These are phyloP conservation scores for Corallochytrium limacisporum DNA, from an alignment of 78 protist genomes.

Conservation along the genomic window DNA sequence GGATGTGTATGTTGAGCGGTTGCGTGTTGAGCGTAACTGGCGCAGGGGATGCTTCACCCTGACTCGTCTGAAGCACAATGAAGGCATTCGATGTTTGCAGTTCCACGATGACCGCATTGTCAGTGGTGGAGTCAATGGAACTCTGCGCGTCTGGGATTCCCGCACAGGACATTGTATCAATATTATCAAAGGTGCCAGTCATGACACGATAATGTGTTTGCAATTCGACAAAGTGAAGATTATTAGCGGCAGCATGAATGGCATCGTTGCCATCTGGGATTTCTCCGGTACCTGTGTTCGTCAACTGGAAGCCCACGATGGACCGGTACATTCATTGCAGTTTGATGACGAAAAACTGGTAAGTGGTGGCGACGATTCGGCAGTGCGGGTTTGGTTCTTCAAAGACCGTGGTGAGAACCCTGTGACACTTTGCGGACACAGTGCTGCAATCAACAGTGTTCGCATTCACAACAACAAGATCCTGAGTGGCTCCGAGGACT, in stretches of 20 bases:
- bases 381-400: neutral
- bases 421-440: neutral
- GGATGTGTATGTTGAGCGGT: conserved; percentile 17
- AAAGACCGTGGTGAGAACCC: neutral
- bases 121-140: neutral
- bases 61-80: neutral
- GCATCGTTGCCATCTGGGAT: neutral
- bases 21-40: neutral
- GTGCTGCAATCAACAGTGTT: neutral
- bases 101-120: neutral
- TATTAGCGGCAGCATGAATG: neutral
- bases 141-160: conserved; percentile 2
- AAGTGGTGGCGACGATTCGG: neutral
- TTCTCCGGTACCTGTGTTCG: conserved; percentile 13
- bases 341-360: neutral
- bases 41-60: neutral
- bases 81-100: neutral
- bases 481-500: conserved; percentile 7
- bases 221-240: conserved; percentile 8
- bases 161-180: neutral
- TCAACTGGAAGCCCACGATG: neutral
- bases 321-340: neutral
- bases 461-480: neutral
- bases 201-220: neutral
- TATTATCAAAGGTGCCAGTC: neutral